phyloP scores from a whole-genome alignment of 129 eudicot species.

The Artemisia annua region DNA sequence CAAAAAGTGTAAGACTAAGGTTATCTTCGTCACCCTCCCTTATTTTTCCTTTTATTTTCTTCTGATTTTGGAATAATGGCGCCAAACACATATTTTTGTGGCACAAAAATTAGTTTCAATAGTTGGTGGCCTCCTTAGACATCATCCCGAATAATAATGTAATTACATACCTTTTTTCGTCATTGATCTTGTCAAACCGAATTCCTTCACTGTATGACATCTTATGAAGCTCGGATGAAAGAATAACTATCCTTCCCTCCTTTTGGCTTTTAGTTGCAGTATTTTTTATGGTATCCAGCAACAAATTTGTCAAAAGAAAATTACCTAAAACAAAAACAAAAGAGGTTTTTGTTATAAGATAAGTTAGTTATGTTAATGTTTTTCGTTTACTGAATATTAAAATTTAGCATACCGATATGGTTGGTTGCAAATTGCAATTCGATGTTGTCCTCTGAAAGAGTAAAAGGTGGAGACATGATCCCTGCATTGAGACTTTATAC shows the following conservation, averaged over 20 bases:
- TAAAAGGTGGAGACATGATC: constrained; percentile 69
- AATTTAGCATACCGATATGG: constrained; percentile 45
- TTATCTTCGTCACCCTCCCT: too few relatives aligned
- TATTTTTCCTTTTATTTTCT: too few relatives aligned
- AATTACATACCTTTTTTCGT: constrained; percentile 51
- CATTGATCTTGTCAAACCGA: constrained; percentile 76
- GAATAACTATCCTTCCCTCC: constrained; percentile 81
- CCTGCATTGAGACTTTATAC: constrained; percentile 84
- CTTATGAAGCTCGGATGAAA: constrained; percentile 74
- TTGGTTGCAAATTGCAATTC: constrained; percentile 86
- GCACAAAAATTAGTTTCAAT: too few relatives aligned
- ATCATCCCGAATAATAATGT: neutral
- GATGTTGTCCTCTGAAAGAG: constrained; percentile 71
- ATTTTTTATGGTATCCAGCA: constrained; percentile 76
- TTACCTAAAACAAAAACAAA: constrained; percentile 48
- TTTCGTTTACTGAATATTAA: constrained; percentile 16
- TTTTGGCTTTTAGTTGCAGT: constrained; percentile 59
- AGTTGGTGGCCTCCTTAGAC: too few relatives aligned
- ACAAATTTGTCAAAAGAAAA: constrained; percentile 77
- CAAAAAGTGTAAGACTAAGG: too few relatives aligned
- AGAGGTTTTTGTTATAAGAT: neutral
- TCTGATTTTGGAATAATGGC: too few relatives aligned
- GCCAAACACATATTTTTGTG: too few relatives aligned
- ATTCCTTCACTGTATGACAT: constrained; percentile 68
- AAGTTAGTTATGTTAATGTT: neutral